Conservation (phyloP, 768 basidiomycete species). For the Amanita molliuscula region DNA sequence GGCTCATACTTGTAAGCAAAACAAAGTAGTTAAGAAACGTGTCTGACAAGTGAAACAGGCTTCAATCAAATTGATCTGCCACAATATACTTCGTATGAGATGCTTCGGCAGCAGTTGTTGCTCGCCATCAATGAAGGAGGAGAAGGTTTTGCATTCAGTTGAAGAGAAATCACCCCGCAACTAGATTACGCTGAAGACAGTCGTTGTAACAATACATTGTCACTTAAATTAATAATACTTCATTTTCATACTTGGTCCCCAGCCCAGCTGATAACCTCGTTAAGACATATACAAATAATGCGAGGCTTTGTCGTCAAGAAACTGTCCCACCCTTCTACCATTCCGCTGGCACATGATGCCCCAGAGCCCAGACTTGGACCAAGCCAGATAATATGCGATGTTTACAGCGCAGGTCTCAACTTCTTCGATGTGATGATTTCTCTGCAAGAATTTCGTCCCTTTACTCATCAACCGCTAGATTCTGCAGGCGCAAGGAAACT, state of each 20-base stretch:
- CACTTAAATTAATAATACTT: background rate
- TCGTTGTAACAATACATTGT: background rate
- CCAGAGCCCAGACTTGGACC: conserved; percentile 45
- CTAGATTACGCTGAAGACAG: background rate
- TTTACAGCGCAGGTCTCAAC: conserved; percentile 67
- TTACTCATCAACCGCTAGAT: conserved; percentile 35
- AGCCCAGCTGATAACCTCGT: background rate
- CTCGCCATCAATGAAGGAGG: conserved; percentile 94
- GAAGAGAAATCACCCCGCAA: conserved; percentile 22
- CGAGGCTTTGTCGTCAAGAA: conserved; percentile 68
- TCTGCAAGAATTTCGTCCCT: background rate
- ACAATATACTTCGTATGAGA: conserved; percentile 92
- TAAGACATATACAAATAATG: conserved; percentile 33
- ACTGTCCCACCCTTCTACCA: conserved; percentile 58
- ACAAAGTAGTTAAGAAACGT: conserved; percentile 8
- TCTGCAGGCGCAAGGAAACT: conserved; percentile 82
- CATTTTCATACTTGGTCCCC: background rate
- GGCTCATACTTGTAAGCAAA: conserved; percentile 74
- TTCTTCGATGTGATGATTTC: conserved; percentile 52
- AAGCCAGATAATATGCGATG: conserved; percentile 61
- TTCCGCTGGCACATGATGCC: conserved; percentile 39
- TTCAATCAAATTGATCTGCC: conserved; percentile 95
- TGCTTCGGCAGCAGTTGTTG: conserved; percentile 82
- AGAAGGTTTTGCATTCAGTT: conserved; percentile 86
- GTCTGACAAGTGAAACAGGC: conserved; percentile 31